Evolutionary conservation across 768 basidiomycete genomes (phyloP).

Genomic region (Paxillus rubicundulus): DNA sequence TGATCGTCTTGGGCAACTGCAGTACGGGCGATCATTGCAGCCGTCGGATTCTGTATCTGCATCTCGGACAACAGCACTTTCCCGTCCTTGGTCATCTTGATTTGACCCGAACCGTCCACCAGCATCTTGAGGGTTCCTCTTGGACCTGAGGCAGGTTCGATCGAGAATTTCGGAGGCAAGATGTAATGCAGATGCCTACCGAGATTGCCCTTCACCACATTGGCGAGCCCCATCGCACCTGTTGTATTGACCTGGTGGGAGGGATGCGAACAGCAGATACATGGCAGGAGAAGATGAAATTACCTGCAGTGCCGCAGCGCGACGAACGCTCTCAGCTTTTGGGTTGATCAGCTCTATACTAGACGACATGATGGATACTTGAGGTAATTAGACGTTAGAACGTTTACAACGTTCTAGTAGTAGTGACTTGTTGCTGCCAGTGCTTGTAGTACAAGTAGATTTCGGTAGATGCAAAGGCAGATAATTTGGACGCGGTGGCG

Average conservation of each 20-base stretch:
- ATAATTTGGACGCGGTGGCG: conserved; percentile 19
- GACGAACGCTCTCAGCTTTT: conserved; percentile 89
- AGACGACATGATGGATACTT: conserved; percentile 50
- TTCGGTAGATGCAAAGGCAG: background rate
- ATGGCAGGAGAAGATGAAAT: conserved; percentile 15
- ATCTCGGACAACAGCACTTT: conserved; percentile 98
- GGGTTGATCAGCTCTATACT: conserved; percentile 96
- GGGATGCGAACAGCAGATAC: conserved; percentile 20
- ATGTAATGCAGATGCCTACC: conserved; percentile 50
- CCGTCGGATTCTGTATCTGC: conserved; percentile 99
- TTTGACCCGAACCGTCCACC: conserved; percentile 95
- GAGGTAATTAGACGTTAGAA: conserved; percentile 12
- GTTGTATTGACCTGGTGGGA: conserved; percentile 75
- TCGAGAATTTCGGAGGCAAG: conserved; percentile 17
- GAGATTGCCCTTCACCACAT: conserved; percentile 95
- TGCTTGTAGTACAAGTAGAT: conserved; percentile 4
- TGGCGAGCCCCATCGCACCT: conserved; percentile 96
- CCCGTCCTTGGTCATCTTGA: conserved; percentile 99
- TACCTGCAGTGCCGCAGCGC: conserved; percentile 91
- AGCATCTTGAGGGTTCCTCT: conserved; percentile 99
- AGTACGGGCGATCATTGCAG: conserved; percentile 97
- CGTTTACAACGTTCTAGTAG: conserved; percentile 17
- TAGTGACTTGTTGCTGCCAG: conserved; percentile 14
- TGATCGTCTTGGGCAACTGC: conserved; percentile 99
- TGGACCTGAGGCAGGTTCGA: conserved; percentile 59